Base-by-base conservation (phyloP, 139 green algal genomes). In the Eudorina sp. region DNA sequence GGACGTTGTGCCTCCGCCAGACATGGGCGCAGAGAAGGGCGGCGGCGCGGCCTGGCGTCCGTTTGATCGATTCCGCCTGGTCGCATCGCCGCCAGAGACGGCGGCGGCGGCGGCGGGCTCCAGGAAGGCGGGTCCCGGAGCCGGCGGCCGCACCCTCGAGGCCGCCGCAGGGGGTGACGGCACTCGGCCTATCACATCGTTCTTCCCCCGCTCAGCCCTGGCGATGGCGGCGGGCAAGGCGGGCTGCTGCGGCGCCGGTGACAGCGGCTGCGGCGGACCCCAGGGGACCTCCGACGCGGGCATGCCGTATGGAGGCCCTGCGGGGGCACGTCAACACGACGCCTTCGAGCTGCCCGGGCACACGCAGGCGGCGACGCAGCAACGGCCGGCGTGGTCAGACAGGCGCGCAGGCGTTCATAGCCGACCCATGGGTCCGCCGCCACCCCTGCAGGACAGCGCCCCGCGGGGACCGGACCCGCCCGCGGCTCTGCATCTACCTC, bases 1-100 rank as follows among this genome's bases (percentile, higher is more conserved):
- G 53, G 69, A 77, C 43, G 83, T 46, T 38, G 51, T 83, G 62
- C 21, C 3, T 48, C 66, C 53, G 41, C 21, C 48, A 13, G 64
- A 73, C 64, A 34, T 73, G 64, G 29, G 25, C 4, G 29, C 13
- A 27, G 34, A 77, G 36, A 77, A 51, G 34, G 8, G 23, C 25
- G 29, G 43, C 46, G 43, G 73, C 11, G 27, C 34, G 27, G 23
- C 27, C 41, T 6, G 25, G 27, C n/a, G 45, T 3, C 73, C n/a
- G 0, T 81, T 81, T 23, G 73, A 81, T 11, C 73, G 73, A 43
- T 81, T 81, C 43, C 73, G 73, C 23, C 23, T 81, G 43, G 73
- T 31, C 6, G 64, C 64, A 9, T 18, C 64, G 31, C 21, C 23
- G 38, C 40, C 43, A n/a, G 34, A n/a, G 68, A 43, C 70, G 2